A percentile compares a stretch with the other conserved stretches of the same genome.
phyloP scores from a whole-genome alignment of 805 yeast genomes.

The Sugiyamaella chiloensis region DNA sequence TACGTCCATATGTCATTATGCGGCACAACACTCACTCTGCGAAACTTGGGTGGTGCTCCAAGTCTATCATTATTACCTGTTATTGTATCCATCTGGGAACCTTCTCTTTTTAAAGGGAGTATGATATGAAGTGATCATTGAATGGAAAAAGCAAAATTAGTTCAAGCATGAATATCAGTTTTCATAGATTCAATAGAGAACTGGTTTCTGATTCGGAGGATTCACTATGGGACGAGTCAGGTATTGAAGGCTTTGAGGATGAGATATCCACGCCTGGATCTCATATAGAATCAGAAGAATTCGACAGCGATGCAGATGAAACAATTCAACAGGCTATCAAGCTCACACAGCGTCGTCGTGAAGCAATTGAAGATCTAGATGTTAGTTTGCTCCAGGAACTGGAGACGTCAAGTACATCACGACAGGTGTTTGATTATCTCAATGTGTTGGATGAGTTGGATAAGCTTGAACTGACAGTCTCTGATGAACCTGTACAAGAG shows the following conservation, averaged over 20 bases:
- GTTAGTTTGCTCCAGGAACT: background rate
- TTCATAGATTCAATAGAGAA: no score
- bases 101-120: no score
- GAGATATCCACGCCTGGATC: background rate
- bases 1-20: no score
- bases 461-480: background rate
- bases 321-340: background rate
- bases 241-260: background rate
- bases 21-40: no score
- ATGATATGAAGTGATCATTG: no score
- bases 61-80: no score
- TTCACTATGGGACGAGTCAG: constrained; percentile 21
- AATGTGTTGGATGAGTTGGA: background rate
- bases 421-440: background rate
- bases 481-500: background rate
- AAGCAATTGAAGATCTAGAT: background rate
- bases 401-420: background rate
- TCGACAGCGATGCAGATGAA: background rate
- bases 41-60: no score
- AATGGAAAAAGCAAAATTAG: no score
- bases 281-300: background rate
- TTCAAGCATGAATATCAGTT: no score
- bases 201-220: constrained; percentile 17
- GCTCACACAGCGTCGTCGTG: background rate
- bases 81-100: no score